Evolutionary conservation across 805 yeast genomes (phyloP).

Genomic region (Monosporozyma aerobia): DNA sequence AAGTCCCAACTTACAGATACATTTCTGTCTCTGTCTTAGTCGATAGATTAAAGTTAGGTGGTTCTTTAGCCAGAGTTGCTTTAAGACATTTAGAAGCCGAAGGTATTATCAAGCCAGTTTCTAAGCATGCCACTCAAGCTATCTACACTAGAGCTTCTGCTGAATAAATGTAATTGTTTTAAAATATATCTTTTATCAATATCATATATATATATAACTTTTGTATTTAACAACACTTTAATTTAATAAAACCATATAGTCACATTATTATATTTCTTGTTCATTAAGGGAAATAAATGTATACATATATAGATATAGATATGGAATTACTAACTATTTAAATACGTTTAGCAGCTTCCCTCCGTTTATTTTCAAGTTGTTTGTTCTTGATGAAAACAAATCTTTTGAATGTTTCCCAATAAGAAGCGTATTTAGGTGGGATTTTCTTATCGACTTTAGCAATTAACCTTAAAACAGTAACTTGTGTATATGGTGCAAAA

Average conservation of each 20-base stretch:
- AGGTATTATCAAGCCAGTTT: slow-evolving; percentile 90
- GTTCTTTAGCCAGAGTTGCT: slow-evolving; percentile 98
- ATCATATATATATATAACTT: background rate
- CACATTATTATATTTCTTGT: background rate
- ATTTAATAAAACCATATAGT: background rate
- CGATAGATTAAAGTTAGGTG: slow-evolving; percentile 98
- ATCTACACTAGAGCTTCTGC: slow-evolving; percentile 83
- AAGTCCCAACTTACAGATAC: slow-evolving; percentile 97
- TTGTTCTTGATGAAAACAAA: slow-evolving; percentile 36
- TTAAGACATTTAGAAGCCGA: slow-evolving; percentile 89
- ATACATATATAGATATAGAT: background rate
- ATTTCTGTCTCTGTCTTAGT: slow-evolving; percentile 97
- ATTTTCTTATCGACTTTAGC: slow-evolving; percentile 26
- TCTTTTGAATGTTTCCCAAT: slow-evolving; percentile 34
- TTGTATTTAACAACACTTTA: background rate
- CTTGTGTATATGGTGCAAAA: slow-evolving; percentile 37
- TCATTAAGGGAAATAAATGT: background rate
- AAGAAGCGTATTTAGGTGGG: slow-evolving; percentile 28
- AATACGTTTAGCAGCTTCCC: slow-evolving; percentile 4
- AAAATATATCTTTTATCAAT: background rate
- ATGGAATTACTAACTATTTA: background rate
- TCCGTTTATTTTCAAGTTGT: slow-evolving; percentile 15
- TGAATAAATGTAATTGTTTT: slow-evolving; percentile 36
- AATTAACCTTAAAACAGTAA: slow-evolving; percentile 25
- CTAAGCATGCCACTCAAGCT: slow-evolving; percentile 92